Conservation (phyloP, 179 eudicot species). For the Gypsophila paniculata region DNA sequence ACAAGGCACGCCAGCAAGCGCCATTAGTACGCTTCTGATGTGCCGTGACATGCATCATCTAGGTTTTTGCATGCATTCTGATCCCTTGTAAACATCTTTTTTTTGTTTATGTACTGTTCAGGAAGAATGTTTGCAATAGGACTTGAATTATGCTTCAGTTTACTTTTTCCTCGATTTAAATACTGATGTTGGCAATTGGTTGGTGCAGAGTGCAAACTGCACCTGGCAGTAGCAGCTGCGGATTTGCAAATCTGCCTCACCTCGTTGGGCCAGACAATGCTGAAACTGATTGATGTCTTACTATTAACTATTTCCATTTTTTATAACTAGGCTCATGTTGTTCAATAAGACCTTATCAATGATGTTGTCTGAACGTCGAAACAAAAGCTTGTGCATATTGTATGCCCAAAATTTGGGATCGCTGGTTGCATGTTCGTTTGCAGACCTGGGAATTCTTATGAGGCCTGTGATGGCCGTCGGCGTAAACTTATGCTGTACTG, state of each 20-base stretch:
- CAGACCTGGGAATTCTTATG: background rate
- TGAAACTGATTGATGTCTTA: background rate
- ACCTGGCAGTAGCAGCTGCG: constrained; percentile 16
- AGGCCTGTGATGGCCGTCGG: background rate
- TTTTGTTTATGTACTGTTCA: no score
- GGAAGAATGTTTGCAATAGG: no score
- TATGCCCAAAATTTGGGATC: background rate
- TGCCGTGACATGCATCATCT: no score
- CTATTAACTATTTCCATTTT: background rate
- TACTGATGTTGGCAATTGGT: constrained; percentile 18
- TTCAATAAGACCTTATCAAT: background rate
- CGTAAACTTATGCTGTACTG: background rate
- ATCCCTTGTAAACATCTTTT: no score
- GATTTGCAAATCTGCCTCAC: background rate
- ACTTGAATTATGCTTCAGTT: no score
- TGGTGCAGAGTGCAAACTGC: background rate
- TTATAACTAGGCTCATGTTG: background rate
- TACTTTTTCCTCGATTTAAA: no score
- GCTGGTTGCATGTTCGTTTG: background rate
- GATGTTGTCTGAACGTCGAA: background rate
- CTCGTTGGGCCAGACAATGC: background rate
- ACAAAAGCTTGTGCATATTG: background rate
- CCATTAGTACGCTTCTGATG: background rate
- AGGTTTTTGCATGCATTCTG: no score
- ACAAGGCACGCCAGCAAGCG: no score